Conservation (phyloP, 495 filamentous ascomycete species). For the Apodospora peruviana region DNA sequence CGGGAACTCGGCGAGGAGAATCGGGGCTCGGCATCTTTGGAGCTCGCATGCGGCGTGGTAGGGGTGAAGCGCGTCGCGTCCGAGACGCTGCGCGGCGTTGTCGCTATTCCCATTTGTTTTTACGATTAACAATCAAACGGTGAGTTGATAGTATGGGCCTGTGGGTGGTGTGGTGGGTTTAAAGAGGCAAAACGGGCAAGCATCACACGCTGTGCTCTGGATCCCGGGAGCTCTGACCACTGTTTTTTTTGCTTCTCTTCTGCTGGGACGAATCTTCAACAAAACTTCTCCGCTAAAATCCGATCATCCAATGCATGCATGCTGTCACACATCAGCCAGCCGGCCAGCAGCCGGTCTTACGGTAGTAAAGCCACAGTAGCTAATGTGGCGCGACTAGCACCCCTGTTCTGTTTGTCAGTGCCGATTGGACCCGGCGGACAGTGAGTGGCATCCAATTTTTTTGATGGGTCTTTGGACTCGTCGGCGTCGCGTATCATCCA, state of each 20-base stretch:
- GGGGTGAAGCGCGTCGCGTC: conserved; percentile 96
- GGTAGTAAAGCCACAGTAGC: too few relatives aligned
- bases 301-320: conserved; percentile 6
- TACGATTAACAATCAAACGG: background rate
- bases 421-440: background rate
- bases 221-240: background rate
- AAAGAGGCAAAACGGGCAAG: background rate
- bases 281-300: too few relatives aligned
- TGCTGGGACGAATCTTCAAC: too few relatives aligned
- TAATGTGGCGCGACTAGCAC: too few relatives aligned
- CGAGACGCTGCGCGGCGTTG: conserved; percentile 78
- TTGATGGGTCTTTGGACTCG: background rate
- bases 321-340: too few relatives aligned
- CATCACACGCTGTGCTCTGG: background rate
- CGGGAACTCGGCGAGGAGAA: conserved; percentile 53
- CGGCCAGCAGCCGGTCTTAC: too few relatives aligned
- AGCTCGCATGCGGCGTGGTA: conserved; percentile 79
- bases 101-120: conserved; percentile 1
- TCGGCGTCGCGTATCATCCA: background rate
- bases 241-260: conserved; percentile 4
- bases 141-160: too few relatives aligned
- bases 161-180: too few relatives aligned
- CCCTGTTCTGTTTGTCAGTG: too few relatives aligned
- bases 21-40: conserved; percentile 50
- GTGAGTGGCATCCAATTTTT: conserved; percentile 2